A percentile compares a stretch with the other conserved stretches of the same genome.
Evolutionary conservation across 805 yeast genomes (phyloP).

Genomic region (Yamadazyma philogaea): DNA sequence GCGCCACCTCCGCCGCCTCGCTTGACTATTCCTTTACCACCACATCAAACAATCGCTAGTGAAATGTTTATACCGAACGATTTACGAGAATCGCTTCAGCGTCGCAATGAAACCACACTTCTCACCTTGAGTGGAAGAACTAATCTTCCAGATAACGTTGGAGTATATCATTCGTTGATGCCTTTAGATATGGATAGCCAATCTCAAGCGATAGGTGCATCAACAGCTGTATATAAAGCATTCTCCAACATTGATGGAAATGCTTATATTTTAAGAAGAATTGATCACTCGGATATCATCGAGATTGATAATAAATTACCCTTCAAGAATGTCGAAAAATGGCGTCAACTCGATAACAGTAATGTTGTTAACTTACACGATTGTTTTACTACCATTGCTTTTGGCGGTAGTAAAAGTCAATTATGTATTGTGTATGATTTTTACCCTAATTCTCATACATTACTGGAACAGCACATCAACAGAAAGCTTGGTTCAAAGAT

Average conservation of each 20-base stretch:
- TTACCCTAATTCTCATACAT: slow-evolving; percentile 71
- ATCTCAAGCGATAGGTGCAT: slow-evolving; percentile 47
- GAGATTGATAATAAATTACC: slow-evolving; percentile 47
- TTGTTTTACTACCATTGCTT: slow-evolving; percentile 82
- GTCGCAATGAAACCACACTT: slow-evolving; percentile 76
- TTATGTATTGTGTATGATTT: slow-evolving; percentile 80
- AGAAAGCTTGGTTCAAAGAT: slow-evolving; percentile 39
- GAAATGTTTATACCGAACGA: slow-evolving; percentile 70
- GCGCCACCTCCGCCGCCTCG: slow-evolving; percentile 88
- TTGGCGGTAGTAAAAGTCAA: slow-evolving; percentile 64
- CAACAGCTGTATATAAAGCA: slow-evolving; percentile 71
- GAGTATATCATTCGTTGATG: slow-evolving; percentile 72
- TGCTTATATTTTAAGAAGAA: slow-evolving; percentile 69
- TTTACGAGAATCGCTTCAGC: slow-evolving; percentile 66
- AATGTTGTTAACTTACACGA: slow-evolving; percentile 69
- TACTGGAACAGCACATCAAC: slow-evolving; percentile 64
- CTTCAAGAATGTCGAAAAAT: slow-evolving; percentile 57
- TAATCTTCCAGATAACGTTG: slow-evolving; percentile 57
- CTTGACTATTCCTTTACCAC: slow-evolving; percentile 53
- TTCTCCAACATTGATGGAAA: slow-evolving; percentile 75
- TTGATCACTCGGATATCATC: slow-evolving; percentile 42
- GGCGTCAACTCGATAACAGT: slow-evolving; percentile 57
- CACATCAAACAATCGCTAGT: slow-evolving; percentile 69
- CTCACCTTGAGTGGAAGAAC: slow-evolving; percentile 54
- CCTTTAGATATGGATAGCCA: slow-evolving; percentile 60